Percentiles rank a stretch among this genome's conserved stretches.
phyloP scores from a whole-genome alignment of 1,139 yeast species.

The Nakaseomyces bracarensis region DNA sequence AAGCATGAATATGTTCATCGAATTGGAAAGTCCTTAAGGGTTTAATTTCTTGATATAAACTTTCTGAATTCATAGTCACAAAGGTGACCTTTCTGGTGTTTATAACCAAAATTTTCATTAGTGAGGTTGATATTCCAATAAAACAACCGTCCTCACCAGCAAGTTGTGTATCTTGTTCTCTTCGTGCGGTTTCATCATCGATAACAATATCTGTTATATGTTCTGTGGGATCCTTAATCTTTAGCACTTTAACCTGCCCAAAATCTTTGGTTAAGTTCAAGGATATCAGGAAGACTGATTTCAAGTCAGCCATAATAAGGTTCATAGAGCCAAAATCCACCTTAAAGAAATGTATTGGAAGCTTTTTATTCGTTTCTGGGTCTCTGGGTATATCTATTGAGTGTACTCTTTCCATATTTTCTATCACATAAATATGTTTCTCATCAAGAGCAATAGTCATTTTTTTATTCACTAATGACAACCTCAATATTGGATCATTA shows the following conservation, averaged over 20 bases:
- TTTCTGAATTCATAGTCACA: slow-evolving; percentile 1
- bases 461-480: slow-evolving; percentile 23
- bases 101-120: slow-evolving; percentile 35
- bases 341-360: slow-evolving; percentile 23
- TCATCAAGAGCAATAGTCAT: slow-evolving; percentile 27
- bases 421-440: slow-evolving; percentile 20
- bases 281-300: slow-evolving; percentile 26
- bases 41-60: slow-evolving; percentile 1
- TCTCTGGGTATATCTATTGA: slow-evolving; percentile 18
- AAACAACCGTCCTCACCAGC: slow-evolving; percentile 54
- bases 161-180: slow-evolving; percentile 28
- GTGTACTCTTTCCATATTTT: slow-evolving; percentile 16
- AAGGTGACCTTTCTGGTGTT: slow-evolving; percentile 23
- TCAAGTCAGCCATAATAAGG: slow-evolving; percentile 26
- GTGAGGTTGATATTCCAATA: slow-evolving; percentile 37
- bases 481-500: slow-evolving; percentile 18
- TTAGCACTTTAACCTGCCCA: slow-evolving; percentile 20
- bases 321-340: slow-evolving; percentile 49
- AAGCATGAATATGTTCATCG: slow-evolving; percentile 27
- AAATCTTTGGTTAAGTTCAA: slow-evolving; percentile 22
- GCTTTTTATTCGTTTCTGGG: slow-evolving; percentile 7
- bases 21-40: slow-evolving; percentile 14
- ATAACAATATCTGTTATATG: slow-evolving; percentile 36
- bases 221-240: slow-evolving; percentile 33
- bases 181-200: slow-evolving; percentile 28